Conservation (phyloP, 495 filamentous ascomycete genomes). For the Podospora sp. region DNA sequence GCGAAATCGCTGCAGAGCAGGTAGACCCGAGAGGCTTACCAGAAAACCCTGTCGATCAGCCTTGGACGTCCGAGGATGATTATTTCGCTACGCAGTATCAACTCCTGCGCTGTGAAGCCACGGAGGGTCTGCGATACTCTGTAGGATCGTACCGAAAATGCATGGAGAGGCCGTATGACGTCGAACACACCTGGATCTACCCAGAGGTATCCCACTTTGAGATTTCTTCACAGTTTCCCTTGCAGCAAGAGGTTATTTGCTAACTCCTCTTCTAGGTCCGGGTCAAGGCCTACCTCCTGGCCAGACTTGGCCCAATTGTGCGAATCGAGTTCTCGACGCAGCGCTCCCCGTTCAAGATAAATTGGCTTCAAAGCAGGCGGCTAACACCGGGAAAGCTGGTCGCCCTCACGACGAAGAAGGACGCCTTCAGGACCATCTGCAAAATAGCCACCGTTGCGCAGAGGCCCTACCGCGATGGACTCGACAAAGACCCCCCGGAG, state of each 20-base stretch:
- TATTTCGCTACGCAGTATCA: conserved; percentile 68
- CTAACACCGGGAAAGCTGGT: conserved; percentile 71
- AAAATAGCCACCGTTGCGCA: conserved; percentile 75
- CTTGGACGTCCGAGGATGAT: conserved; percentile 47
- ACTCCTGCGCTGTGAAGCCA: conserved; percentile 65
- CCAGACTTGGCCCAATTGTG: conserved; percentile 63
- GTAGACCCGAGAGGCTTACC: conserved; percentile 41
- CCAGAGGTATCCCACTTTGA: conserved; percentile 56
- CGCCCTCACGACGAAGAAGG: conserved; percentile 64
- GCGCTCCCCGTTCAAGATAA: conserved; percentile 67
- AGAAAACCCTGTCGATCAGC: conserved; percentile 40
- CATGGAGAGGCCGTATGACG: conserved; percentile 53
- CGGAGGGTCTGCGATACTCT: conserved; percentile 61
- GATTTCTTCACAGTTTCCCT: neutral
- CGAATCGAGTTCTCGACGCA: conserved; percentile 71
- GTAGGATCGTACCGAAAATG: conserved; percentile 45
- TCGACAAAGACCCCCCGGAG: conserved; percentile 67
- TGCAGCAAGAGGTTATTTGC: conserved; percentile 8
- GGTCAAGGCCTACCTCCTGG: conserved; percentile 64
- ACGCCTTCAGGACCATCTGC: conserved; percentile 67
- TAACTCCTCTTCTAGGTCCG: conserved; percentile 56
- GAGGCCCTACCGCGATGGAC: conserved; percentile 57
- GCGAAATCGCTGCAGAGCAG: conserved; percentile 40
- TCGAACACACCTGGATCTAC: conserved; percentile 65
- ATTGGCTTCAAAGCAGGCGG: conserved; percentile 76